Percentiles rank a stretch among this genome's conserved stretches.
These are phyloP conservation scores for Pythium dissotocum DNA, from an alignment of 352 stramenopile species.

Conservation along the genomic window DNA sequence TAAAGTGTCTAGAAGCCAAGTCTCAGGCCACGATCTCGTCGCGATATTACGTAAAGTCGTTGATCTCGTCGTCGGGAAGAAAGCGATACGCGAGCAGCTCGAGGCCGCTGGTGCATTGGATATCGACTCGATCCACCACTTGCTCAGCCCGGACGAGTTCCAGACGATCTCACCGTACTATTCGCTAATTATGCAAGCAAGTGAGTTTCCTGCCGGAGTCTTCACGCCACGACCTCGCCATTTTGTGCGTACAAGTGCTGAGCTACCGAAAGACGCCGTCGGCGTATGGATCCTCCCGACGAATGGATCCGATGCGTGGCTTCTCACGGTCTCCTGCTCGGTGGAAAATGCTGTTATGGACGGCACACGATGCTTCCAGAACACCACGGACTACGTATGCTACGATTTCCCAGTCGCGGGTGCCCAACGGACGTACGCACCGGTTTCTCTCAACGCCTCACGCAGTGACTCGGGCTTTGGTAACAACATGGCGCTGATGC, in stretches of 20 bases:
- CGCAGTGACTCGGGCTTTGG: slow-evolving; percentile 23
- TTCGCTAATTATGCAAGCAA: slow-evolving; percentile 35
- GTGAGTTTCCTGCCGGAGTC: slow-evolving; percentile 33
- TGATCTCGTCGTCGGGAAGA: slow-evolving; percentile 24
- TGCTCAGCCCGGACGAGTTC: slow-evolving; percentile 34
- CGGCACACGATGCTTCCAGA: slow-evolving; percentile 32
- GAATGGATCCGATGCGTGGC: slow-evolving; percentile 24
- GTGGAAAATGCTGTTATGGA: slow-evolving; percentile 24
- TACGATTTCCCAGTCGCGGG: slow-evolving; percentile 31
- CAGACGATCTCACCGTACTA: slow-evolving; percentile 35
- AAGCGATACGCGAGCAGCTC: slow-evolving; percentile 30
- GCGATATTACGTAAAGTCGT: slow-evolving; percentile 27
- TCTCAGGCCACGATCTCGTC: slow-evolving; percentile 26
- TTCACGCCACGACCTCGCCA: slow-evolving; percentile 29
- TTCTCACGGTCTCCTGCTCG: slow-evolving; percentile 30
- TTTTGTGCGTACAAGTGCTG: slow-evolving; percentile 9
- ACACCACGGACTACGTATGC: slow-evolving; percentile 28
- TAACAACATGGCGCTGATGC: slow-evolving; percentile 34
- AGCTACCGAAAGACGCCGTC: slow-evolving; percentile 25
- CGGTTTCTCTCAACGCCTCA: slow-evolving; percentile 18
- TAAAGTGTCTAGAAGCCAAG: not conserved
- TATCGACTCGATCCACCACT: slow-evolving; percentile 32
- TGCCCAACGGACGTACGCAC: slow-evolving; percentile 26
- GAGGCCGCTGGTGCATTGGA: slow-evolving; percentile 28
- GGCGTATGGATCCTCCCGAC: slow-evolving; percentile 34